phyloP scores from a whole-genome alignment of 345 rosid species.

The Eucalyptus coolabah region DNA sequence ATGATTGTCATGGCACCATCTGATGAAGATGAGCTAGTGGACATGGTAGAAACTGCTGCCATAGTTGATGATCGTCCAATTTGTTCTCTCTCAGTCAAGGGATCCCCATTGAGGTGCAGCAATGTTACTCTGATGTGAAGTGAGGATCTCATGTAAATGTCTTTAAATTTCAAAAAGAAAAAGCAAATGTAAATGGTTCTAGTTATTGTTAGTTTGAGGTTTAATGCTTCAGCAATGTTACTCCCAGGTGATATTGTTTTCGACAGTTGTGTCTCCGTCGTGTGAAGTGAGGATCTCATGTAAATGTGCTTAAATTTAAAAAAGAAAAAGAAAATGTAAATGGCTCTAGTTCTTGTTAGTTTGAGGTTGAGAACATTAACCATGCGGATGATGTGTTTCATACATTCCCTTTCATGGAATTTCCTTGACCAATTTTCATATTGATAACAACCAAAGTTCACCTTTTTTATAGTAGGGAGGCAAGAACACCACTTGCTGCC shows the following conservation, averaged over 20 bases:
- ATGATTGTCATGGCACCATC: constrained; percentile 98
- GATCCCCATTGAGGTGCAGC: too few species aligned
- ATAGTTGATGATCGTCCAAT: constrained; percentile 56
- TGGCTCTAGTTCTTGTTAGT: background rate
- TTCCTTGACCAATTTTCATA: background rate
- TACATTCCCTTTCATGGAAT: background rate
- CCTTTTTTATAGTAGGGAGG: background rate
- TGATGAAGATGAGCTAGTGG: constrained; percentile 70
- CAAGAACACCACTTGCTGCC: background rate
- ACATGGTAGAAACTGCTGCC: constrained; percentile 91
- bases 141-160: too few species aligned
- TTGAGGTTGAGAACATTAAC: background rate
- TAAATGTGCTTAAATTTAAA: background rate
- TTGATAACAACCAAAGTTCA: background rate
- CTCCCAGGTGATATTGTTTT: background rate
- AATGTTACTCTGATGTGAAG: too few species aligned
- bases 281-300: background rate
- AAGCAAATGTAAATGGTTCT: too few species aligned
- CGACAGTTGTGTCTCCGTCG: background rate
- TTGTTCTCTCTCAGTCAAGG: too few species aligned
- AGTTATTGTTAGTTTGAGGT: too few species aligned
- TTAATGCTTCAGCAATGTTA: background rate
- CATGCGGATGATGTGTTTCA: background rate
- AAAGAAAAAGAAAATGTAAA: background rate
- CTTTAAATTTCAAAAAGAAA: too few species aligned